Evolutionary conservation across 1,139 yeast species (phyloP), one percentile per base, ranked within the genome.

Genomic region (Torulaspora pretoriensis): DNA sequence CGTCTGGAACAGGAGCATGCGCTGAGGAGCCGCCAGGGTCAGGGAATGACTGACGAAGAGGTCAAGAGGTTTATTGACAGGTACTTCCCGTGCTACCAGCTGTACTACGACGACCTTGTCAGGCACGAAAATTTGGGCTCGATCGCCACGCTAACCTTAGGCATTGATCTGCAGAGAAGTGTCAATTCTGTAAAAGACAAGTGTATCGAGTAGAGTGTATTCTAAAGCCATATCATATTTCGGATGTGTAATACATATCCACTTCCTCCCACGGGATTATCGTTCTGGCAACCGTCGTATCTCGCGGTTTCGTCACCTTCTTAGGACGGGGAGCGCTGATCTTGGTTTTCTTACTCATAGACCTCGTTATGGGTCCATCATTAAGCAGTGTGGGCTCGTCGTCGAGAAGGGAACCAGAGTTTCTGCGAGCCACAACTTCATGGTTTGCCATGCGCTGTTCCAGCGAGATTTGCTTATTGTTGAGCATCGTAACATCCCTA

Each of bases 1-100:
- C 74, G 98, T 50, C 63, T 75, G 4, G 78, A 90, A 63, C 97
- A 92, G 66, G 98, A 92, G 59, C 86, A 83, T 52, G 77, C 71
- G 3, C 66, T 88, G 56, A 78, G 82, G 8, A 51, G 52, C 7
- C 51, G 50, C 3, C 68, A 63, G 12, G 96, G 96, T 0, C 48
- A 59, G 1, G 97, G 97, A 0, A 89, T 92, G 97, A 68, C 81
- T 1, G 94, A 86, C 55, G 73, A 63, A 0, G 75, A 83, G 56
- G 95, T 92, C 3, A 61, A 54, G 8, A 50, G 52, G 19, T 92
- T 92, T 68, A 81, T 92, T 7, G 80, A 83, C 50, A 75, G 96
- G 49, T 92, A 92, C 64, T 83, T 86, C 88, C 95, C 96, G 0
- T 77, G 84, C 25, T 92, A 92, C 59, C 76, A 78, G 51, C 59